A percentile compares a stretch with the other conserved stretches of the same genome.
phyloP scores from a whole-genome alignment of 1,139 yeast species.

The Arxiozyma slooffiae region DNA sequence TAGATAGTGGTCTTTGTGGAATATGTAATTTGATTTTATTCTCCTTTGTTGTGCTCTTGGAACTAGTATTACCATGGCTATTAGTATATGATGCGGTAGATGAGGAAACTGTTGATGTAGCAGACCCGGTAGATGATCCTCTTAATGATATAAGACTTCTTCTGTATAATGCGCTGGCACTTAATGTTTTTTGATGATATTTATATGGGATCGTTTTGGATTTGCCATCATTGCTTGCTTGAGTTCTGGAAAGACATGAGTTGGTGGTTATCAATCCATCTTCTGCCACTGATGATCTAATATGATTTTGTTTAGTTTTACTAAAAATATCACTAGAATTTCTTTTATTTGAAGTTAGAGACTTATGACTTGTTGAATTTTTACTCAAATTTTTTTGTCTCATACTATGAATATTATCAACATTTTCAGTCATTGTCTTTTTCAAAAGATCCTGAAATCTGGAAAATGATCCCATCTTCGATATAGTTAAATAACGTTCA shows the following conservation, averaged over 20 bases:
- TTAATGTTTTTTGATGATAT: constrained; percentile 25
- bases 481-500: constrained; percentile 40
- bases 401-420: constrained; percentile 3
- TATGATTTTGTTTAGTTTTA: constrained; percentile 8
- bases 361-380: not conserved
- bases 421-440: constrained; percentile 37
- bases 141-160: constrained; percentile 29
- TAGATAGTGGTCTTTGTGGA: constrained; percentile 45
- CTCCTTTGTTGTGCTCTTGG: constrained; percentile 9
- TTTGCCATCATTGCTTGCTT: constrained; percentile 9
- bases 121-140: constrained; percentile 21
- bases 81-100: constrained; percentile 7
- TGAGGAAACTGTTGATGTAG: not conserved
- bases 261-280: constrained; percentile 12
- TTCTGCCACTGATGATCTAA: constrained; percentile 22
- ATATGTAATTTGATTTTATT: constrained; percentile 27
- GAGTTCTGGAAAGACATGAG: constrained; percentile 5
- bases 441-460: constrained; percentile 48
- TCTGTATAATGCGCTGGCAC: constrained; percentile 28
- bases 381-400: constrained; percentile 8
- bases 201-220: constrained; percentile 6
- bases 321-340: constrained; percentile 25
- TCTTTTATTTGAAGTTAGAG: constrained; percentile 8
- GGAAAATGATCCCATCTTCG: constrained; percentile 41
- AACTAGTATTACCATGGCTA: constrained; percentile 1